phyloP scores from a whole-genome alignment of 2,329 filamentous ascomycete genomes.

The Thielaviopsis populi region DNA sequence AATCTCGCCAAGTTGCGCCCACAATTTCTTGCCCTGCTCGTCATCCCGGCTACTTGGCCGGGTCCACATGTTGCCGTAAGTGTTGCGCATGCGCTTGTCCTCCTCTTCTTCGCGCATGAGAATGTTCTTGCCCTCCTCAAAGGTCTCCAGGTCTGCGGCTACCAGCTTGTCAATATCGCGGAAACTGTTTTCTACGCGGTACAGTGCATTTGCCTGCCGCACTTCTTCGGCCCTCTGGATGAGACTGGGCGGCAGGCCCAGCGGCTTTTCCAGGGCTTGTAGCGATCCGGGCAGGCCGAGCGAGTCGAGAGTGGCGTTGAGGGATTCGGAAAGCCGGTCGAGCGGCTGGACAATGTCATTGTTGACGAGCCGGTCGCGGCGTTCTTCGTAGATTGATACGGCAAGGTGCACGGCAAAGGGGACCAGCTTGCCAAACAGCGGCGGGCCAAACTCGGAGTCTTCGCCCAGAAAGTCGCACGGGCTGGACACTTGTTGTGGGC shows the following conservation, averaged over 20 bases:
- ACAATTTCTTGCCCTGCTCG: slow-evolving; percentile 51
- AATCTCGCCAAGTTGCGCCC: slow-evolving; percentile 61
- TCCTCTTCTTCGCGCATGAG: slow-evolving; percentile 70
- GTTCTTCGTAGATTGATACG: slow-evolving; percentile 86
- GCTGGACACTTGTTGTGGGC: slow-evolving; percentile 68
- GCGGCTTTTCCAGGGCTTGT: slow-evolving; percentile 85
- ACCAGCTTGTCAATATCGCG: slow-evolving; percentile 86
- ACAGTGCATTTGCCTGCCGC: slow-evolving; percentile 73
- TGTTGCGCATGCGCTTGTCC: slow-evolving; percentile 58
- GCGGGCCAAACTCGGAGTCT: slow-evolving; percentile 63
- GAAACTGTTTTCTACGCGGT: slow-evolving; percentile 61
- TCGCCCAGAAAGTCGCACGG: slow-evolving; percentile 70
- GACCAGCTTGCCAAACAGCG: slow-evolving; percentile 79
- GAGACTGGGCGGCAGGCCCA: slow-evolving; percentile 73
- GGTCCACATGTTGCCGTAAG: slow-evolving; percentile 73
- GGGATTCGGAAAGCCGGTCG: slow-evolving; percentile 61
- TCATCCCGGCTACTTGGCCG: slow-evolving; percentile 56
- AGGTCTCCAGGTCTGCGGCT: slow-evolving; percentile 58
- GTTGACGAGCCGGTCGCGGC: slow-evolving; percentile 79
- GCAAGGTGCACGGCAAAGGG: slow-evolving; percentile 93
- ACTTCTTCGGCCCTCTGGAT: slow-evolving; percentile 89
- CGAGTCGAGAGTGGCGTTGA: slow-evolving; percentile 66
- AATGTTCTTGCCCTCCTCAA: slow-evolving; percentile 67
- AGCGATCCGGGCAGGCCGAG: slow-evolving; percentile 82
- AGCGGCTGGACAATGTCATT: slow-evolving; percentile 74